phyloP scores from a whole-genome alignment of 202 grass and related monocot genomes.

The Saccharum hybrid region DNA sequence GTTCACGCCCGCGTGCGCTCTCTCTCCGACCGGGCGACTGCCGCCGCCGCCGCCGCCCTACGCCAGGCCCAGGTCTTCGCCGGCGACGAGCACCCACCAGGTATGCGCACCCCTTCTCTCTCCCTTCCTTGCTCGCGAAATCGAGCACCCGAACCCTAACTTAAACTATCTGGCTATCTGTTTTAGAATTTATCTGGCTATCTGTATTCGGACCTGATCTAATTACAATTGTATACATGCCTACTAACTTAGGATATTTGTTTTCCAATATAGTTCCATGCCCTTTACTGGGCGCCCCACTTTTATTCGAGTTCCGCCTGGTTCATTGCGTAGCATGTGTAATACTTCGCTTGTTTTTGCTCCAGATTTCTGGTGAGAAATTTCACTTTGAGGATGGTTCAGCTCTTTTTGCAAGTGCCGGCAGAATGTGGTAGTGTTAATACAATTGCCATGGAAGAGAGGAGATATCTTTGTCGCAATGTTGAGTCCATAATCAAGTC shows the following conservation, averaged over 20 bases:
- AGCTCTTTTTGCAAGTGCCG: conserved; percentile 56
- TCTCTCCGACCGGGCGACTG: background rate
- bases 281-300: background rate
- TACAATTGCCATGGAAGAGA: conserved; percentile 50
- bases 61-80: background rate
- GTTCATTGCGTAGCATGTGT: background rate
- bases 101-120: background rate
- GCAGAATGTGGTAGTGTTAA: conserved; percentile 33
- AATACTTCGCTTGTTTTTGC: background rate
- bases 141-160: background rate
- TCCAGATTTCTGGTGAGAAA: conserved; percentile 28
- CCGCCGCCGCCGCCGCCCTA: background rate
- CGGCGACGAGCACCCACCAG: background rate
- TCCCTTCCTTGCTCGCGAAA: background rate
- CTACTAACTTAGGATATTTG: background rate
- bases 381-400: conserved; percentile 54
- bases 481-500: conserved; percentile 68
- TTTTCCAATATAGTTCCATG: background rate
- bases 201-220: background rate
- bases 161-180: background rate
- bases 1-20: background rate
- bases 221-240: background rate
- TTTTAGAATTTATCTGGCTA: background rate
- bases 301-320: background rate
- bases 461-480: conserved; percentile 52